These are phyloP conservation scores for Cladophialophora chaetospira DNA, from an alignment of 2,329 filamentous ascomycete species.

Conservation along the genomic window DNA sequence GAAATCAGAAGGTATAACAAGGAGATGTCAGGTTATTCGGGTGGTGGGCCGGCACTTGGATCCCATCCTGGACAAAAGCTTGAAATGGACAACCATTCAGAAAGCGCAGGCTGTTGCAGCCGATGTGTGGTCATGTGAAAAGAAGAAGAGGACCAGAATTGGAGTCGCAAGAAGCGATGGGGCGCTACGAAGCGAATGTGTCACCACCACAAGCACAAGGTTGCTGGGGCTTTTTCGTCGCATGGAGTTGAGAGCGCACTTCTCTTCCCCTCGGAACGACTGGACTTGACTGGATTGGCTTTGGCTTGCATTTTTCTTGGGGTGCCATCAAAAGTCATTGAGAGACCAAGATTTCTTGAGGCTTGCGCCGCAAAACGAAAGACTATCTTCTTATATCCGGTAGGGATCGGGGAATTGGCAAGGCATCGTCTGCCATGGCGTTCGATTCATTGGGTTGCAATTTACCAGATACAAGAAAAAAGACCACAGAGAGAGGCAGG, in stretches of 20 bases:
- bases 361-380: slow-evolving; percentile 21
- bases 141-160: slow-evolving; percentile 1
- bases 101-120: slow-evolving; percentile 71
- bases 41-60: slow-evolving; percentile 63
- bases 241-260: slow-evolving; percentile 25
- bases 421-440: slow-evolving; percentile 14
- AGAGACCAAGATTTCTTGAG: slow-evolving; percentile 24
- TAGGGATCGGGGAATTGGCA: slow-evolving; percentile 2
- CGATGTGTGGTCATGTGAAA: slow-evolving; percentile 82
- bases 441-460: slow-evolving; percentile 21
- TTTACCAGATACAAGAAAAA: slow-evolving; percentile 12
- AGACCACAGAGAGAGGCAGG: not conserved
- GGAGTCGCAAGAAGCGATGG: not conserved
- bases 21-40: slow-evolving; percentile 78
- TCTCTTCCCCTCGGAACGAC: slow-evolving; percentile 15
- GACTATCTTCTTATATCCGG: slow-evolving; percentile 18
- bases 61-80: slow-evolving; percentile 63
- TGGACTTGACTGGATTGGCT: slow-evolving; percentile 16
- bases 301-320: slow-evolving; percentile 29
- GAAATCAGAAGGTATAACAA: slow-evolving; percentile 98
- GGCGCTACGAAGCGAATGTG: not conserved
- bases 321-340: slow-evolving; percentile 25
- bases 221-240: slow-evolving; percentile 13
- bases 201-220: slow-evolving; percentile 6
- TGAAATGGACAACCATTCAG: slow-evolving; percentile 68